A percentile compares a stretch with the other conserved stretches of the same genome.
Conservation (phyloP, 1,139 yeast genomes). For the Suhomyces yuchorum region DNA sequence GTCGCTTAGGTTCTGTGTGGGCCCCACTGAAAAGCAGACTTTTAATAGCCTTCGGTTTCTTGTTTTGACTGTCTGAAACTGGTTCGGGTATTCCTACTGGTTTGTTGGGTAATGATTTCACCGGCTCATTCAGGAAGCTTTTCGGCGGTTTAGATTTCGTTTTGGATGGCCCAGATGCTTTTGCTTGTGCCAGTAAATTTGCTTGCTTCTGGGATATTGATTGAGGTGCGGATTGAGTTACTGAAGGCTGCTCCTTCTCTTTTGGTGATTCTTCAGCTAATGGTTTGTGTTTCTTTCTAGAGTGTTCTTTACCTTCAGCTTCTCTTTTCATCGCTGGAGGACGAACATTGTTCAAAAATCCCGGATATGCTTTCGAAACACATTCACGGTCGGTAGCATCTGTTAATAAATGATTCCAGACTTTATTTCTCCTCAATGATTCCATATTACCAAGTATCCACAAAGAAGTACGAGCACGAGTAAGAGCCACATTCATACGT, state of each 20-base stretch:
- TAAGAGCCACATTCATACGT: slow-evolving; percentile 94
- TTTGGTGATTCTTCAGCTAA: no score
- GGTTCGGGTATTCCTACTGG: background rate
- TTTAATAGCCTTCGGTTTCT: slow-evolving; percentile 4
- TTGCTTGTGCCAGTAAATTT: no score
- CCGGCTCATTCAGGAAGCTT: no score
- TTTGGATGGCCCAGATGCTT: no score
- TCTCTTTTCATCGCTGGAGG: slow-evolving; percentile 3
- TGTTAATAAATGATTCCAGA: slow-evolving; percentile 67
- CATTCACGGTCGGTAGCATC: slow-evolving; percentile 59
- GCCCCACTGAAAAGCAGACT: slow-evolving; percentile 9
- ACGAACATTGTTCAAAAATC: slow-evolving; percentile 29
- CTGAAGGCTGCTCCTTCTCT: no score
- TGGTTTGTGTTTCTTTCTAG: slow-evolving; percentile 9
- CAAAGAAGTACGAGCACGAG: slow-evolving; percentile 88
- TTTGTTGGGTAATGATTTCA: background rate
- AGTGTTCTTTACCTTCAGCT: background rate
- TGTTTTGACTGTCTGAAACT: background rate
- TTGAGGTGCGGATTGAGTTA: no score
- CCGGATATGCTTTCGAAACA: slow-evolving; percentile 39
- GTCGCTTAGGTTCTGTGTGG: slow-evolving; percentile 1
- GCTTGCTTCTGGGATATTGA: no score
- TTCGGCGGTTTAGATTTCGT: no score
- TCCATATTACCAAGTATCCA: slow-evolving; percentile 87
- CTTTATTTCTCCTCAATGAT: slow-evolving; percentile 60